Evolutionary conservation across 495 filamentous ascomycete species (phyloP), one percentile per base, ranked within the genome.

Genomic region (Chaetomium tenue): DNA sequence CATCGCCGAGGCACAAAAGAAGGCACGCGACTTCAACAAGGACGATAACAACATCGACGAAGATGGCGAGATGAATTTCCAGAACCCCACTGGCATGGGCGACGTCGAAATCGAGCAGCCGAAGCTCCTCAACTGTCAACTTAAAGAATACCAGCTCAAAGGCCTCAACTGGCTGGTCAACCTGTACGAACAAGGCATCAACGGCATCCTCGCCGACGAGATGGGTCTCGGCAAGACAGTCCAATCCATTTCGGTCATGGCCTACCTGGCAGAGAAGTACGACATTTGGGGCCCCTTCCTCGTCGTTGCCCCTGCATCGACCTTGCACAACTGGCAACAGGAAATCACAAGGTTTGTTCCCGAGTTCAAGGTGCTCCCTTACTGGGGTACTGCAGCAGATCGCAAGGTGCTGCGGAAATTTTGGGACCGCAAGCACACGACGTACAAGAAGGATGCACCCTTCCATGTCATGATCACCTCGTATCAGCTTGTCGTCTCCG

Each of bases 181-280:
- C 75, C 81, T 98, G 62, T 98, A 98, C 79, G 94, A 98, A 74
- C 94, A 98, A 75, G 94, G 94, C 75, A 98, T 98, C 87, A 98
- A 98, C 80, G 95, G 94, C 74, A 98, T 98, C 63, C 81, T 98
- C 63, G 94, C 94, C 68, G 94, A 98, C 71, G 94, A 98, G 79
- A 98, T 98, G 94, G 94, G 94, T 86, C 89, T 98, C 33, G 94
- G 94, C 68, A 98, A 98, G 77, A 98, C 94, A 20, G 92, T 98
- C 23, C 94, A 98, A 80, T 97, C 92, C 7, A 98, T 98, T 63
- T 98, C 94, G 3, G 95, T 98, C 65, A 98, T 98, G 95, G 93
- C 92, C 16, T 98, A 98, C 74, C 88, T 98, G 22, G 94, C 94
- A 12, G 95, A 98, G 77, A 88, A 89, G 64, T 91, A 98, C 79